These are phyloP conservation scores for Ceratobasidium sp. DNA, from an alignment of 1,284 basidiomycete species.

Conservation along the genomic window DNA sequence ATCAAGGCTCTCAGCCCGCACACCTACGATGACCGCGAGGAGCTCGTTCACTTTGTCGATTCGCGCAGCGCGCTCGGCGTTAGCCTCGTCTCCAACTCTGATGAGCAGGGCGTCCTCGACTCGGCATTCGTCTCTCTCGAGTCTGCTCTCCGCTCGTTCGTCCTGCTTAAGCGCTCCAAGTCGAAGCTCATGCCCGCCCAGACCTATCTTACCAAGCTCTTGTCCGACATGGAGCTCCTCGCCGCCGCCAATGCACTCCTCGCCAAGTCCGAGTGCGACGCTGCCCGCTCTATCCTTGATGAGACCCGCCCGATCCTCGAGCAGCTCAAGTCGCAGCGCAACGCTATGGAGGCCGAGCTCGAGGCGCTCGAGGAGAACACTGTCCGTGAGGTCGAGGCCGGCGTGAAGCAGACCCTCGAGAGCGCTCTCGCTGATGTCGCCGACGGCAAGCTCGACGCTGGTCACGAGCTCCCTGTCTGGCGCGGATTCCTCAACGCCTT, in stretches of 20 bases:
- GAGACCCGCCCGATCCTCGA: slow-evolving; percentile 86
- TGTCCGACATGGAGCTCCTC: slow-evolving; percentile 90
- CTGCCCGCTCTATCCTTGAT: slow-evolving; percentile 79
- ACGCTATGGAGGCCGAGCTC: slow-evolving; percentile 82
- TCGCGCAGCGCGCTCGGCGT: slow-evolving; percentile 78
- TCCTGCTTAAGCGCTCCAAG: slow-evolving; percentile 93
- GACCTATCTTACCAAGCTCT: slow-evolving; percentile 91
- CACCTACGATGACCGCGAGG: slow-evolving; percentile 91
- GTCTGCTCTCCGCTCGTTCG: slow-evolving; percentile 93
- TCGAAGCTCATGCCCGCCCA: slow-evolving; percentile 97
- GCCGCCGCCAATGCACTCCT: slow-evolving; percentile 89
- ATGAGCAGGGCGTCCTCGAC: slow-evolving; percentile 51
- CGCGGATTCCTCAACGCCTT: slow-evolving; percentile 89
- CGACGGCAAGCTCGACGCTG: slow-evolving; percentile 72
- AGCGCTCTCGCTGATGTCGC: slow-evolving; percentile 84
- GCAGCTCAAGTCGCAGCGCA: slow-evolving; percentile 82
- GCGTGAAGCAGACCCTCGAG: slow-evolving; percentile 74
- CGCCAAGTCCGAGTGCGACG: slow-evolving; percentile 83
- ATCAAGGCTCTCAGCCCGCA: slow-evolving; percentile 92
- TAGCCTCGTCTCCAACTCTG: slow-evolving; percentile 53
- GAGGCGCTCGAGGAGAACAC: slow-evolving; percentile 86
- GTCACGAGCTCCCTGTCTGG: slow-evolving; percentile 77
- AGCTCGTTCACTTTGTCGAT: slow-evolving; percentile 99
- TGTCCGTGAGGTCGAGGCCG: slow-evolving; percentile 67
- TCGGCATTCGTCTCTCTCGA: slow-evolving; percentile 90